Percentiles rank a stretch among this genome's conserved stretches.
Conservation (phyloP, 2,329 filamentous ascomycete species). For the Plectosphaerella sp. region DNA sequence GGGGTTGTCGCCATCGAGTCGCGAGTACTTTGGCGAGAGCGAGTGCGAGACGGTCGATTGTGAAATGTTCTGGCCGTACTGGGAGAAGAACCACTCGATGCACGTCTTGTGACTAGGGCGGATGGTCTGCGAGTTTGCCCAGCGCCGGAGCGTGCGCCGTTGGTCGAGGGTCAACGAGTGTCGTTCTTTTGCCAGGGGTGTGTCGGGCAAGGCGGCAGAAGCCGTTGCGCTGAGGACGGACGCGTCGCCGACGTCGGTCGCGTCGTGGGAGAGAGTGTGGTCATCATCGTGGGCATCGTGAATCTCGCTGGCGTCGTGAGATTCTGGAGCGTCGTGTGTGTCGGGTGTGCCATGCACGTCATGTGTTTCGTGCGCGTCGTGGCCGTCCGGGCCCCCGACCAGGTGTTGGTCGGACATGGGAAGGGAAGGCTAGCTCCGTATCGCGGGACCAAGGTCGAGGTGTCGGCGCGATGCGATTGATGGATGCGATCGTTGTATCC, state of each 20-base stretch:
- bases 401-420: slow-evolving; percentile 10
- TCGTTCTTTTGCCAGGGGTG: slow-evolving; percentile 37
- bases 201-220: slow-evolving; percentile 1
- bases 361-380: slow-evolving; percentile 3
- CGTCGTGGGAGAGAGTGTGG: neutral
- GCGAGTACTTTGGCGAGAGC: slow-evolving; percentile 57
- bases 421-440: neutral
- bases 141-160: slow-evolving; percentile 54
- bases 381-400: slow-evolving; percentile 1
- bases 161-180: slow-evolving; percentile 60
- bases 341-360: slow-evolving; percentile 7
- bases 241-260: slow-evolving; percentile 1
- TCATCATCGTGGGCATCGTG: slow-evolving; percentile 1
- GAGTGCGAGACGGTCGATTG: slow-evolving; percentile 61
- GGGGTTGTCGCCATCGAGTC: slow-evolving; percentile 54
- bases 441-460: neutral
- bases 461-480: slow-evolving; percentile 9
- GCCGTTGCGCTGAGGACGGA: slow-evolving; percentile 1
- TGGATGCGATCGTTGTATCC: slow-evolving; percentile 13
- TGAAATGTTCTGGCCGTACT: slow-evolving; percentile 57
- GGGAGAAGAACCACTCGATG: slow-evolving; percentile 57
- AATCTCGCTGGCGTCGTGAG: slow-evolving; percentile 2
- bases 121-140: slow-evolving; percentile 52
- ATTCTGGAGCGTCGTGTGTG: slow-evolving; percentile 7
- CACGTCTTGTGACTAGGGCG: slow-evolving; percentile 57